These are phyloP conservation scores for Diaporthe helianthi DNA, from an alignment of 2,329 filamentous ascomycete genomes.

Conservation along the genomic window DNA sequence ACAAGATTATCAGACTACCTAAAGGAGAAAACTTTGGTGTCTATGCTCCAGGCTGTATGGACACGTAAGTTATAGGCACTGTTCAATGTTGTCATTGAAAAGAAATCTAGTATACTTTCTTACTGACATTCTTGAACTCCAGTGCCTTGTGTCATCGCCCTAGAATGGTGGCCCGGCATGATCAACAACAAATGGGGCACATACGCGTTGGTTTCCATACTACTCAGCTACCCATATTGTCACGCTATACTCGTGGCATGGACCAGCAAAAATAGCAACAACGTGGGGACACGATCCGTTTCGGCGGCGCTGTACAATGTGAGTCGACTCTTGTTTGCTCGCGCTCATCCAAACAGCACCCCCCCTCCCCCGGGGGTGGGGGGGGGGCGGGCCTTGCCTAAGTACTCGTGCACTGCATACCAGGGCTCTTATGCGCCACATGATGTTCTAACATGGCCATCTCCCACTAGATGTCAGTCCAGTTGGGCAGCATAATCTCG, in stretches of 20 bases:
- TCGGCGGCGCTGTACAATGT: constrained; percentile 66
- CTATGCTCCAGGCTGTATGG: constrained; percentile 59
- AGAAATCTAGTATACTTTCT: no score
- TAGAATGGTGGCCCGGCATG: constrained; percentile 54
- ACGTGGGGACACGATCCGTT: constrained; percentile 65
- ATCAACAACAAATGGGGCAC: constrained; percentile 56
- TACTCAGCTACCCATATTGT: constrained; percentile 62
- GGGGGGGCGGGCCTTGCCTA: no score
- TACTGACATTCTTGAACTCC: neutral
- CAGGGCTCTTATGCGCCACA: no score
- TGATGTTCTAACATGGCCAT: neutral
- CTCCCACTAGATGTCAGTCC: constrained; percentile 45
- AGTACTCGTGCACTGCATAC: no score
- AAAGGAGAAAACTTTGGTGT: constrained; percentile 56
- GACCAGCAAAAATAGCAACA: constrained; percentile 65
- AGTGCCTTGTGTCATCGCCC: constrained; percentile 56
- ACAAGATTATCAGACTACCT: constrained; percentile 58
- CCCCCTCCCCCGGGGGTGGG: no score
- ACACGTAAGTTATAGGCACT: constrained; percentile 43
- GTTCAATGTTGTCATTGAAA: no score
- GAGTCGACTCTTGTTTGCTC: constrained; percentile 23
- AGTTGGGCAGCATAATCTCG: constrained; percentile 44
- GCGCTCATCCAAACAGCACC: no score
- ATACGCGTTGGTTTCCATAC: constrained; percentile 55
- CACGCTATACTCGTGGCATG: constrained; percentile 67